Evolutionary conservation across 2,329 filamentous ascomycete species (phyloP).

Genomic region (Nannizziopsis barbatae): DNA sequence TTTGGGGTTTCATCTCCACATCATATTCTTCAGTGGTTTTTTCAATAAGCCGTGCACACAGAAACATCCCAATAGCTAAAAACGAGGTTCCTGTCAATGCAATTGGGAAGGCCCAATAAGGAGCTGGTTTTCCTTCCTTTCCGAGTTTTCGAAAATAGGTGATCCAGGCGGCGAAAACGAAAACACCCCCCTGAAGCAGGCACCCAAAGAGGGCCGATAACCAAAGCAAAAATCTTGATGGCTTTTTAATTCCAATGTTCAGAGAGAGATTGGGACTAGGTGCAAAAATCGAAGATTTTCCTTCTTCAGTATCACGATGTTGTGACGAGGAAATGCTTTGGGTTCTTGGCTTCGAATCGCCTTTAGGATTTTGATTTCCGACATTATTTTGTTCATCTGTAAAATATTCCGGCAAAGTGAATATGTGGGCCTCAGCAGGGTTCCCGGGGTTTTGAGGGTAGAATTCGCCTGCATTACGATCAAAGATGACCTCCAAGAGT

Average conservation of each 20-base stretch:
- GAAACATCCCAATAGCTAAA: conserved; percentile 21
- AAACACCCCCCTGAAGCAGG: conserved; percentile 9
- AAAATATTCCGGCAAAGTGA: neutral
- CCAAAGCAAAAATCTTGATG: neutral
- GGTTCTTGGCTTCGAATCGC: neutral
- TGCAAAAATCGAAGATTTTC: conserved; percentile 4
- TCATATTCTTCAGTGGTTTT: conserved; percentile 18
- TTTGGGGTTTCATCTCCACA: conserved; percentile 1
- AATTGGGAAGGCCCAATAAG: conserved; percentile 24
- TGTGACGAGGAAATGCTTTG: neutral
- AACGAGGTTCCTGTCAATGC: conserved; percentile 25
- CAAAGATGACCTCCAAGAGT: conserved; percentile 29
- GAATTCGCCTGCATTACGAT: conserved; percentile 33
- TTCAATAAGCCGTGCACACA: conserved; percentile 26
- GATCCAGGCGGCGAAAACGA: conserved; percentile 6
- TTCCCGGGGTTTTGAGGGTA: conserved; percentile 14
- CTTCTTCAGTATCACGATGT: neutral
- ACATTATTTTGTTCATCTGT: neutral
- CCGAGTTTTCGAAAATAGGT: neutral
- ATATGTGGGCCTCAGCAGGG: neutral
- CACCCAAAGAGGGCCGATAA: conserved; percentile 18
- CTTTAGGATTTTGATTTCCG: conserved; percentile 2
- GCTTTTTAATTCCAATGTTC: conserved; percentile 17
- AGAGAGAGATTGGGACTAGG: conserved; percentile 19
- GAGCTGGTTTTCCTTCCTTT: neutral